phyloP scores from a whole-genome alignment of 768 basidiomycete genomes.

The Naganishia vishniacii region DNA sequence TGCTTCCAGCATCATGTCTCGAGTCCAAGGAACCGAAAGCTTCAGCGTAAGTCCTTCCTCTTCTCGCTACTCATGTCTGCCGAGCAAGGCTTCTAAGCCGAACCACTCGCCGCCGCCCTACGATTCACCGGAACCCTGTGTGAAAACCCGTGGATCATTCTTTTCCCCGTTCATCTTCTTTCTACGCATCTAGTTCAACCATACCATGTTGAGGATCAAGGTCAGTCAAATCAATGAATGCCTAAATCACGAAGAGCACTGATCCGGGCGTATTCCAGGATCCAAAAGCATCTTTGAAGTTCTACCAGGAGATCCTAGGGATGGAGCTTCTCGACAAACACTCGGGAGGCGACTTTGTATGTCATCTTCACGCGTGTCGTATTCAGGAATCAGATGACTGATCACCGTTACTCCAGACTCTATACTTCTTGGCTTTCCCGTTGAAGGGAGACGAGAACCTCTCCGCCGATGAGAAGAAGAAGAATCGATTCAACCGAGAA shows the following conservation, averaged over 20 bases:
- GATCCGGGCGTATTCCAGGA: conserved; percentile 50
- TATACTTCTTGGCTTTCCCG: conserved; percentile 82
- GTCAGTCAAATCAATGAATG: neutral
- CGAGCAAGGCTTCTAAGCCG: too few relatives aligned
- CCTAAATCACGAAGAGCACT: neutral
- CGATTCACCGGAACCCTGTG: too few relatives aligned
- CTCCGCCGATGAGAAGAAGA: conserved; percentile 55
- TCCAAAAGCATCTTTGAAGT: conserved; percentile 69
- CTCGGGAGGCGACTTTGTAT: conserved; percentile 22
- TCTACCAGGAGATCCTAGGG: conserved; percentile 66
- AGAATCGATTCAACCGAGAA: conserved; percentile 58
- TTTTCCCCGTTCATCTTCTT: neutral
- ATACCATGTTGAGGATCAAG: conserved; percentile 60
- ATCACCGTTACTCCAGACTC: conserved; percentile 48
- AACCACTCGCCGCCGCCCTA: too few relatives aligned
- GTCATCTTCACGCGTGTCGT: neutral
- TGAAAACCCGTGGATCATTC: too few relatives aligned
- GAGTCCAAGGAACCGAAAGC: conserved; percentile 26
- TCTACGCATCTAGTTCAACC: conserved; percentile 37
- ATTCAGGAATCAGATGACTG: conserved; percentile 19
- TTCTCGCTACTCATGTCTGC: neutral
- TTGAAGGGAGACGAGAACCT: conserved; percentile 53
- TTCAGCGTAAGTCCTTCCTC: conserved; percentile 17
- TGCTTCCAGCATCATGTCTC: conserved; percentile 21
- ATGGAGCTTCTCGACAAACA: conserved; percentile 61